Conservation (phyloP, 495 filamentous ascomycete species). For the Penicillium bialowiezense region DNA sequence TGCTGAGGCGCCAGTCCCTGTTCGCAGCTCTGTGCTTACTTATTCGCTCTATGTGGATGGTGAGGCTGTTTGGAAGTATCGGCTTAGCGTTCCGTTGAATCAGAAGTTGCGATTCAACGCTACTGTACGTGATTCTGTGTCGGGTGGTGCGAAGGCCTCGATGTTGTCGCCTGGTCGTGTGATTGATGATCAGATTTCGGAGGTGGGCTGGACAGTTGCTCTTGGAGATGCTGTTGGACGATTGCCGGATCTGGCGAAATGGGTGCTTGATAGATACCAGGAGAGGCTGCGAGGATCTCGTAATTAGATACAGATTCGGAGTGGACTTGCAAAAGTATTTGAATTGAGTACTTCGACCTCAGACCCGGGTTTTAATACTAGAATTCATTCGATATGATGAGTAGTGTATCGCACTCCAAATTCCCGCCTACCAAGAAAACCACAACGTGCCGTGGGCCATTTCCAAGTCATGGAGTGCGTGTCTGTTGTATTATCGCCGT, state of each 20-base stretch:
- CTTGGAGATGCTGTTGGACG: constrained; percentile 17
- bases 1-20: constrained; percentile 19
- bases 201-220: constrained; percentile 15
- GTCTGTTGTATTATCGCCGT: too few species aligned
- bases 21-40: constrained; percentile 56
- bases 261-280: not conserved
- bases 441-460: too few species aligned
- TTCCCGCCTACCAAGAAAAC: too few species aligned
- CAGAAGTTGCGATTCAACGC: too few species aligned
- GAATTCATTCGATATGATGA: too few species aligned
- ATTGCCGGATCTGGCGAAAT: constrained; percentile 13
- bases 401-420: too few species aligned
- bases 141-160: not conserved
- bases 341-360: too few species aligned
- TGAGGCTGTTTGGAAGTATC: constrained; percentile 68
- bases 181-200: constrained; percentile 22
- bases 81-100: constrained; percentile 35
- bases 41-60: constrained; percentile 86
- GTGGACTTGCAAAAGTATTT: too few species aligned
- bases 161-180: constrained; percentile 28
- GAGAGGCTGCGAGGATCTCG: too few species aligned
- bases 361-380: too few species aligned
- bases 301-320: too few species aligned
- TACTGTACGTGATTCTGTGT: not conserved
- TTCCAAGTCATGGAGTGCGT: too few species aligned